A percentile compares a stretch with the other conserved stretches of the same genome.
phyloP scores from a whole-genome alignment of 805 yeast genomes.

The Wickerhamomyces tratensis region DNA sequence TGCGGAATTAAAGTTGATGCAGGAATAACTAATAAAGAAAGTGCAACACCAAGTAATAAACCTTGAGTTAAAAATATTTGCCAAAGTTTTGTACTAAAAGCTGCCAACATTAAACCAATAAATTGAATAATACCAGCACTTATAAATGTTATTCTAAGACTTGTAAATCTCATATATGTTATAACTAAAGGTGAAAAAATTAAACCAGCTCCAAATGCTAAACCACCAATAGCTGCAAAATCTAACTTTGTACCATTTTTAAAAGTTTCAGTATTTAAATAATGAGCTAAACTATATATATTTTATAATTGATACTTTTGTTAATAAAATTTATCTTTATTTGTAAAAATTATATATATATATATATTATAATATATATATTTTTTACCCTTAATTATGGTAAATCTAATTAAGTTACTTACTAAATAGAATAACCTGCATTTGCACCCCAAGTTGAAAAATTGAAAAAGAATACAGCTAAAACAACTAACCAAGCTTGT shows the following conservation, averaged over 20 bases:
- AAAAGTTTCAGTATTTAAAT: conserved; percentile 38
- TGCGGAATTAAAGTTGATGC: conserved; percentile 54
- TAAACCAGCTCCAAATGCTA: conserved; percentile 50
- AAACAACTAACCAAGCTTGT: conserved; percentile 17
- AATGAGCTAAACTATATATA: conserved; percentile 33
- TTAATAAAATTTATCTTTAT: too few relatives aligned
- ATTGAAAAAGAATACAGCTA: conserved; percentile 14
- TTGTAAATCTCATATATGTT: conserved; percentile 33
- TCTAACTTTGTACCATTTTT: conserved; percentile 46
- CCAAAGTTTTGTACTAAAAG: conserved; percentile 51
- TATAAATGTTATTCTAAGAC: conserved; percentile 33
- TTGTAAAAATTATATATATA: too few relatives aligned
- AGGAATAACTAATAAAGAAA: conserved; percentile 47
- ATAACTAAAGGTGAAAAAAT: conserved; percentile 46
- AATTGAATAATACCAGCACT: conserved; percentile 45
- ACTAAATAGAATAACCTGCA: conserved; percentile 47
- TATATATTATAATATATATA: too few relatives aligned
- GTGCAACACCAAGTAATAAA: conserved; percentile 40
- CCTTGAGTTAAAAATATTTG: conserved; percentile 64
- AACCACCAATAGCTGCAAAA: conserved; percentile 61
- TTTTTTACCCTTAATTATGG: too few relatives aligned
- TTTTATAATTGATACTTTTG: too few relatives aligned
- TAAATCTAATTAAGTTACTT: too few relatives aligned
- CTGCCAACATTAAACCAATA: conserved; percentile 48
- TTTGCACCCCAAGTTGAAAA: conserved; percentile 20